Base-by-base conservation (phyloP, 768 basidiomycete species). In the Auriscalpium microsporum region DNA sequence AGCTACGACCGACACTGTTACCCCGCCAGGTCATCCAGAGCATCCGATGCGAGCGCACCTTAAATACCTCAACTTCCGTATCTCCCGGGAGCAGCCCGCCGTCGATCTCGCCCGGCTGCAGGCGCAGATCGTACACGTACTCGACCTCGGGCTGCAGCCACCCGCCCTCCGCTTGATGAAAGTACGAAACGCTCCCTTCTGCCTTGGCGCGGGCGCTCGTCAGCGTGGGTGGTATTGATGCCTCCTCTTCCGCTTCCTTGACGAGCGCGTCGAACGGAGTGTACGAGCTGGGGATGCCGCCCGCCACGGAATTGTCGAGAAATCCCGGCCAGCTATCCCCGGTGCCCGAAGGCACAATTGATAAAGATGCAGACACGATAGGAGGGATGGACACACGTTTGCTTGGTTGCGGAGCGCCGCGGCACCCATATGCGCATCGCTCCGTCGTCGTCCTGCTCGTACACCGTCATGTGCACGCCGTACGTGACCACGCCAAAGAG, bases 201-300 rank as follows among this genome's bases (percentile, higher is more conserved):
- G 80, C 63, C 57, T 77, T 80, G 11, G 84, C 75, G 57, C 85
- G 71, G 19, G 75, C 71, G 48, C 78, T 72, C 10, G 90, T 82
- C 46, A 91, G 66, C n/a, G 73, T 68, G 51, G 84, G 84, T 3
- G 76, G 73, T 21, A 97, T 75, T 61, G 86, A 91, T 2, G 94
- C 95, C 68, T 99, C 95, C 65, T 98, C 95, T 77, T 82, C 85
- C 53, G 90, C 87, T 68, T 97, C 95, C 66, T 95, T 96, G 38
- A 94, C 78, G 45, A 97, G 72, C 2, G 83, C 78, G 48, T 93
- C 86, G 48, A 89, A 80, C 4, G 80, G 69, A 0, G 78, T 65
- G 72, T 86, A 83, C 1, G 93, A 90, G 17, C 85, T 82, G 0
- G 92, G 83, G 35, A 95, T 94, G 2, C 95, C 95, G 0, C 95